Percentiles rank a stretch among this genome's conserved stretches.
phyloP scores from a whole-genome alignment of 768 basidiomycete species.

The Rhodotorula diobovata region DNA sequence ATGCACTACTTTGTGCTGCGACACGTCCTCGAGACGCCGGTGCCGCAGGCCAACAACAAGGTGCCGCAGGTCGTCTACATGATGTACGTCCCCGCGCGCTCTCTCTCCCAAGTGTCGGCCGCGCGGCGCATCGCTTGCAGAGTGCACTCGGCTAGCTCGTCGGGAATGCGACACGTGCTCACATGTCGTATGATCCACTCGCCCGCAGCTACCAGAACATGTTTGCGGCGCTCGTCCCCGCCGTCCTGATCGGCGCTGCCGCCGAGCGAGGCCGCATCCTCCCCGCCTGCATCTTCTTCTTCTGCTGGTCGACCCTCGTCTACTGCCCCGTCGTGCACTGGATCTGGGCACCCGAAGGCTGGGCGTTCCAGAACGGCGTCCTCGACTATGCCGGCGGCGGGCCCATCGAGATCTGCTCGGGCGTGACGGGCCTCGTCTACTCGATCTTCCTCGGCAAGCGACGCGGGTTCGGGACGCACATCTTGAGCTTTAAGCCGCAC shows the following conservation, averaged over 20 bases:
- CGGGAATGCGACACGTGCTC: no score
- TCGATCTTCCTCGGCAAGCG: slow-evolving; percentile 84
- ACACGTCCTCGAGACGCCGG: slow-evolving; percentile 53
- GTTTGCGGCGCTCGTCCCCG: slow-evolving; percentile 59
- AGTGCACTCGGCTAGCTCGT: no score
- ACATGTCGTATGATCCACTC: background rate
- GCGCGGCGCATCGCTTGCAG: no score
- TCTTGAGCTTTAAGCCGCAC: slow-evolving; percentile 85
- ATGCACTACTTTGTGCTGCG: slow-evolving; percentile 71
- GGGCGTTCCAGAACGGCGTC: slow-evolving; percentile 63
- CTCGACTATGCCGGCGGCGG: slow-evolving; percentile 94
- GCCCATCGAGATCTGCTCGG: slow-evolving; percentile 93
- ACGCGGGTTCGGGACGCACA: slow-evolving; percentile 82
- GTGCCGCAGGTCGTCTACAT: slow-evolving; percentile 65
- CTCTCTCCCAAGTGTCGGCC: no score
- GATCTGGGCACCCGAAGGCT: slow-evolving; percentile 82
- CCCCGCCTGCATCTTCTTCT: slow-evolving; percentile 82
- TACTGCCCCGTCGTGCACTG: slow-evolving; percentile 94
- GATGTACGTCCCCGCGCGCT: slow-evolving; percentile 17
- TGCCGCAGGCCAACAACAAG: slow-evolving; percentile 43
- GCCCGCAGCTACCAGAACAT: slow-evolving; percentile 69
- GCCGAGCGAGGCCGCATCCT: slow-evolving; percentile 83
- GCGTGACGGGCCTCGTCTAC: slow-evolving; percentile 82
- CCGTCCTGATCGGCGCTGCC: slow-evolving; percentile 66
- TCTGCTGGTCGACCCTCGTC: slow-evolving; percentile 78